Evolutionary conservation across 495 filamentous ascomycete species (phyloP), one percentile per base, ranked within the genome.

Genomic region (Penicillium canariense): DNA sequence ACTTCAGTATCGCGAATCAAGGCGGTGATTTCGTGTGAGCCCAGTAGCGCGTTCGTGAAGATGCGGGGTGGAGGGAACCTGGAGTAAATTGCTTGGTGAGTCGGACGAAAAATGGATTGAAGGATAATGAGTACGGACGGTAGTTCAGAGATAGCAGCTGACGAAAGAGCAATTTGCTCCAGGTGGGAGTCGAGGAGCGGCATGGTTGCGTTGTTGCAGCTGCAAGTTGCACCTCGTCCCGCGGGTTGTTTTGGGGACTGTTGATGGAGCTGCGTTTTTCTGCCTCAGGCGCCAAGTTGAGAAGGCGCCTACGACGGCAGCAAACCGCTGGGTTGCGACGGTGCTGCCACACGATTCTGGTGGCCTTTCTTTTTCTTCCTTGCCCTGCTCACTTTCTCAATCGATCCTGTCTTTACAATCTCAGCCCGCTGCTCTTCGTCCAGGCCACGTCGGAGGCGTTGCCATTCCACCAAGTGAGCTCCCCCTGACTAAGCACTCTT

Each of bases 1-100:
- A 85, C 75, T 72, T 98, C 94, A 27, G 93, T 97, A 70, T 98
- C 94, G 51, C 94, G 88, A 60, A 98, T 97, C 12, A 98, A 69
- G 10, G 90, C 81, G 9, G 95, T 97, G 60, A 98, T 97, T 68
- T 98, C 94, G 63, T 89, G 88, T 52, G 83, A 82, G 51, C 86
- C 84, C 45, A 97, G 83, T 36, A 97, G 81, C 30, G 94, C 90
- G 70, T 96, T 97, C 58, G 93, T 96, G 73, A 97, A 98, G 65
- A 93, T 89, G 62, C 90, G 95, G n/a, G 94, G 89, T 12, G 82
- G 82, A 22, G 89, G 89, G 60, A 98, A 98, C 17, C 90, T 92
- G 61, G 32, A 55, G 22, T 32, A 12, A 47, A 58, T 53, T 56
- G 40, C 17, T 31, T 42, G 18, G 36, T 28, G 17, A 42, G 38